Conservation (phyloP, 495 filamentous ascomycete species). For the Xylaria acuta region DNA sequence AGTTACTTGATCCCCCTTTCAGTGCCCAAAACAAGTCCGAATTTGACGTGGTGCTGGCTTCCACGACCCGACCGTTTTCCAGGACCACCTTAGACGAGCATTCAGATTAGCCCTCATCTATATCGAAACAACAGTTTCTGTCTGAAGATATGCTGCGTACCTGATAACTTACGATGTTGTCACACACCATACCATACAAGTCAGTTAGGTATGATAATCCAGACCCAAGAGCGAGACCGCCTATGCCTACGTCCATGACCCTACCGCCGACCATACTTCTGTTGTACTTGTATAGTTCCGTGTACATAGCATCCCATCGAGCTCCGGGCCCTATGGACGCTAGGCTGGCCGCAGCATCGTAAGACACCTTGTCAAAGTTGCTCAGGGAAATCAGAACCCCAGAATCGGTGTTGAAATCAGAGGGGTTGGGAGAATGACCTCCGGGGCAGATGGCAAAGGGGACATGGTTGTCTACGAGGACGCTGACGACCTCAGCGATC, state of each 20-base stretch:
- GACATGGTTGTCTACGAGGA: constrained; percentile 15
- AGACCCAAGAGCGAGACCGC: constrained; percentile 47
- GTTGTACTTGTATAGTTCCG: constrained; percentile 36
- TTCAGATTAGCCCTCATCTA: no score
- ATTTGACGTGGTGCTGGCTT: constrained; percentile 14
- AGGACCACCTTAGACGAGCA: constrained; percentile 17
- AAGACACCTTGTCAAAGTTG: constrained; percentile 29
- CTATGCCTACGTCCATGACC: constrained; percentile 42
- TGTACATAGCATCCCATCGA: constrained; percentile 43
- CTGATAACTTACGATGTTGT: constrained; percentile 61
- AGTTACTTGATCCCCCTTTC: constrained; percentile 57
- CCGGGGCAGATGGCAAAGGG: constrained; percentile 56
- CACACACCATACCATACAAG: constrained; percentile 56
- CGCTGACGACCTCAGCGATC: constrained; percentile 23
- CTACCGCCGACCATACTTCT: constrained; percentile 44
- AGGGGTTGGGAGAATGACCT: constrained; percentile 52
- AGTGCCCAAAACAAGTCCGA: constrained; percentile 59
- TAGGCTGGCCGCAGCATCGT: constrained; percentile 24
- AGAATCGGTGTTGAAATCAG: constrained; percentile 42
- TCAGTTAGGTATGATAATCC: constrained; percentile 30
- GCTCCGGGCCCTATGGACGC: constrained; percentile 33
- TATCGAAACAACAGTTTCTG: no score
- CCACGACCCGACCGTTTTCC: neutral
- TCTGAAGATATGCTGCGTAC: constrained; percentile 17
- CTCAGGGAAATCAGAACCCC: constrained; percentile 51